Evolutionary conservation across 2,329 filamentous ascomycete genomes (phyloP).

Genomic region (Cryphonectria nitschkei): DNA sequence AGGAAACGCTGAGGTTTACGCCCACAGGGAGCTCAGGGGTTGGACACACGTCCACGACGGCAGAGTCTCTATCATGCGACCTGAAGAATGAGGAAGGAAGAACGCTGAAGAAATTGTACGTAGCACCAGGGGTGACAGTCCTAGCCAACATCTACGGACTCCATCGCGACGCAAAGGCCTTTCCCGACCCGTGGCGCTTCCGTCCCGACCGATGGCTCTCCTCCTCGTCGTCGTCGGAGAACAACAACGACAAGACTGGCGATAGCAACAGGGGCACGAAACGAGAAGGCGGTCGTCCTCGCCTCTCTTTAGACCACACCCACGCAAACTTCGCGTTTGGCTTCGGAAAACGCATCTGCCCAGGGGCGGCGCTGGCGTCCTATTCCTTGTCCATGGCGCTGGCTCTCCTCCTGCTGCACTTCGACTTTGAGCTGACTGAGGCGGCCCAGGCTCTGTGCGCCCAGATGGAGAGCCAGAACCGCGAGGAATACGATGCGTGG

Average conservation of each 20-base stretch:
- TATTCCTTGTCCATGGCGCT: constrained; percentile 24
- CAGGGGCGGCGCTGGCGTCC: constrained; percentile 19
- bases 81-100: background rate
- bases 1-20: constrained; percentile 24
- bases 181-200: constrained; percentile 24
- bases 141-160: constrained; percentile 26
- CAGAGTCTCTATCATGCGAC: background rate
- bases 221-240: background rate
- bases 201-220: constrained; percentile 23
- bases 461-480: constrained; percentile 5
- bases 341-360: constrained; percentile 24
- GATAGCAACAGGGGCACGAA: background rate
- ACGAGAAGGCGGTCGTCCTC: background rate
- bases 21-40: constrained; percentile 26
- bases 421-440: constrained; percentile 22
- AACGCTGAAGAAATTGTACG: background rate
- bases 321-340: constrained; percentile 25
- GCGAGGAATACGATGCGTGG: constrained; percentile 18
- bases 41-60: constrained; percentile 16
- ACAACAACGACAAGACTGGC: background rate
- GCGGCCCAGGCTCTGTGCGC: background rate
- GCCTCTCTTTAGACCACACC: constrained; percentile 15
- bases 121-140: constrained; percentile 19
- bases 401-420: constrained; percentile 21
- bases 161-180: constrained; percentile 19